Conservation (phyloP, 176 grass and related monocot species). For the Carex myosuroides region DNA sequence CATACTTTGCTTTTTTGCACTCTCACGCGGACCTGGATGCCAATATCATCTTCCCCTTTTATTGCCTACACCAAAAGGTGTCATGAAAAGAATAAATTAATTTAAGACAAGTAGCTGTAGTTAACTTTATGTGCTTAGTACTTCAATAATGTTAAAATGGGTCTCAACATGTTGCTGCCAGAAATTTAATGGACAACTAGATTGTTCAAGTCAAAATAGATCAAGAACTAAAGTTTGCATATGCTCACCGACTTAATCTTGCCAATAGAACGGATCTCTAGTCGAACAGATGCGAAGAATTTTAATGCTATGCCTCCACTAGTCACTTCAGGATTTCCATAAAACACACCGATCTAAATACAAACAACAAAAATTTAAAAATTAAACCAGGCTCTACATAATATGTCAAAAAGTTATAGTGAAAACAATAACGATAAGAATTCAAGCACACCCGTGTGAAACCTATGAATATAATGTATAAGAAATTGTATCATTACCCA, state of each 20-base stretch:
- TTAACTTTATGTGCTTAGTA: neutral
- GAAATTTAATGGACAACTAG: neutral
- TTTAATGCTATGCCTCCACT: conserved; percentile 98
- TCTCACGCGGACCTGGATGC: conserved; percentile 91
- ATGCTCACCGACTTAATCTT: conserved; percentile 96
- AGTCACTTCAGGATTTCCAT: conserved; percentile 99
- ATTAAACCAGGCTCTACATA: neutral
- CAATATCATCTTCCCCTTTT: conserved; percentile 96
- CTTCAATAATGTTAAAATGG: neutral
- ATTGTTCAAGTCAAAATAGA: neutral
- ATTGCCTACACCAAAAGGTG: conserved; percentile 40
- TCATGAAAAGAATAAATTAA: neutral
- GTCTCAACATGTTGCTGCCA: neutral
- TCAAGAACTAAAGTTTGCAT: conserved; percentile 3
- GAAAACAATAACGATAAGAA: neutral
- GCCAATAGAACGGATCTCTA: conserved; percentile 86
- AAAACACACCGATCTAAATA: conserved; percentile 90
- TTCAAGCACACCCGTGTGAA: neutral
- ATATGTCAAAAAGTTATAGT: conserved; percentile 22
- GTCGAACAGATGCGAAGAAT: conserved; percentile 96
- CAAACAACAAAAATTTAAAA: conserved; percentile 13
- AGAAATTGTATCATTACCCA: neutral
- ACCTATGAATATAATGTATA: neutral
- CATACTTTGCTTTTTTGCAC: conserved; percentile 99
- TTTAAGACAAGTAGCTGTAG: neutral